Percentiles rank a stretch among this genome's conserved stretches.
Evolutionary conservation across 495 filamentous ascomycete species (phyloP).

Genomic region (Xylaria telfairii): DNA sequence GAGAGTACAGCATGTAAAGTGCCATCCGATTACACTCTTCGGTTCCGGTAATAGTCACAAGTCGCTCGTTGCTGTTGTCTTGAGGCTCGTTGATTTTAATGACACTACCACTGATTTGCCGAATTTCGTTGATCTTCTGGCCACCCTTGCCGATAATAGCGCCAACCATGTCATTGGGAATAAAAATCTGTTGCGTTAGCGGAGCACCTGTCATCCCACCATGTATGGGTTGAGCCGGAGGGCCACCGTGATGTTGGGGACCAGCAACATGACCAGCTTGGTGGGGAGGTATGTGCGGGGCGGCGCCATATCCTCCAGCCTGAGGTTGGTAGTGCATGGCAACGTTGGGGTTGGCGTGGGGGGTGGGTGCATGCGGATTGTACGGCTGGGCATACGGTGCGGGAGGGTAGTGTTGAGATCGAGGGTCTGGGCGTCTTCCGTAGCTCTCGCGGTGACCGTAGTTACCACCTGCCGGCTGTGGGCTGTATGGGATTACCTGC

Average conservation of each 20-base stretch:
- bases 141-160: constrained; percentile 99
- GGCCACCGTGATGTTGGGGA: constrained; percentile 58
- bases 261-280: constrained; percentile 62
- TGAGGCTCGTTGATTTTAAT: constrained; percentile 99
- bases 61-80: constrained; percentile 96
- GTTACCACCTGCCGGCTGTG: constrained; percentile 88
- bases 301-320: constrained; percentile 66
- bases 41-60: constrained; percentile 97
- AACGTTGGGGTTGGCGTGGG: constrained; percentile 67
- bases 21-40: constrained; percentile 99
- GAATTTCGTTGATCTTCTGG: constrained; percentile 99
- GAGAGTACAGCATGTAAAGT: constrained; percentile 95
- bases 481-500: constrained; percentile 95
- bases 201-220: constrained; percentile 79
- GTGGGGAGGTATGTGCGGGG: constrained; percentile 79
- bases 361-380: constrained; percentile 61
- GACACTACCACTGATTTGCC: constrained; percentile 93
- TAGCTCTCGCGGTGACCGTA: constrained; percentile 91
- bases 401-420: constrained; percentile 61
- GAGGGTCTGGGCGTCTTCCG: constrained; percentile 73
- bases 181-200: constrained; percentile 97
- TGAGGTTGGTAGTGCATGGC: constrained; percentile 74
- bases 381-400: constrained; percentile 64
- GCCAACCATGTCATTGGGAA: constrained; percentile 99
- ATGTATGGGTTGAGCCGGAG: constrained; percentile 73